These are phyloP conservation scores for Meripilus lineatus DNA, from an alignment of 1,284 basidiomycete genomes.

Conservation along the genomic window DNA sequence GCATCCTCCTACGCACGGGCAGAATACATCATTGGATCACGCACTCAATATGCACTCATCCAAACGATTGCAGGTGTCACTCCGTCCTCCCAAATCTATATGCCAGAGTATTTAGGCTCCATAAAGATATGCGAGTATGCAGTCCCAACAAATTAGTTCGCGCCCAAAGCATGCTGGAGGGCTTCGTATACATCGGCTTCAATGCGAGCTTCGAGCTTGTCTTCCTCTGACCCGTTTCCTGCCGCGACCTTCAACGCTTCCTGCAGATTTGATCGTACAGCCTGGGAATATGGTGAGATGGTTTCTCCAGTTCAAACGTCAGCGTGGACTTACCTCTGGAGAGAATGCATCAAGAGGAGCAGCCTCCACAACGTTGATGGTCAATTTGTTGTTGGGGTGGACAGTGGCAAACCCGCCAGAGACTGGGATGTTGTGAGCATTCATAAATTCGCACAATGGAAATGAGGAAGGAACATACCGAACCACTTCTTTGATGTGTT, in stretches of 20 bases:
- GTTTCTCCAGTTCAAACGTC: neutral
- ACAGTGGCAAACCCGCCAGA: conserved; percentile 98
- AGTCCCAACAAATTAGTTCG: conserved; percentile 55
- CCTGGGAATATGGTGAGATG: conserved; percentile 41
- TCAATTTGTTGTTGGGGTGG: conserved; percentile 95
- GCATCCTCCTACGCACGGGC: no score
- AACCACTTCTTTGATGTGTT: conserved; percentile 91
- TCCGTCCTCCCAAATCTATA: no score
- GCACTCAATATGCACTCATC: no score
- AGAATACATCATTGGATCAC: no score
- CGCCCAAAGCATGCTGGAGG: conserved; percentile 77
- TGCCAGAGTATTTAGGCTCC: no score
- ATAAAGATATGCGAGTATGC: no score
- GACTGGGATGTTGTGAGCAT: conserved; percentile 45
- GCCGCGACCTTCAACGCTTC: conserved; percentile 84
- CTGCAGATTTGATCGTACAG: conserved; percentile 83
- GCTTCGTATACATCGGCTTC: conserved; percentile 97
- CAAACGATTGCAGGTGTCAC: no score
- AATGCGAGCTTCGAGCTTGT: conserved; percentile 92
- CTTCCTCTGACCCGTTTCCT: conserved; percentile 86
- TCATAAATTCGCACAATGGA: conserved; percentile 2
- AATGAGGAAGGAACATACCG: conserved; percentile 51
- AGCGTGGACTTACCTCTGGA: conserved; percentile 53
- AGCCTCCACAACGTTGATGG: conserved; percentile 96
- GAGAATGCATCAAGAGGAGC: conserved; percentile 92